A percentile compares a stretch with the other conserved stretches of the same genome.
These are phyloP conservation scores for Russula abietina DNA, from an alignment of 768 basidiomycete species.

Conservation along the genomic window DNA sequence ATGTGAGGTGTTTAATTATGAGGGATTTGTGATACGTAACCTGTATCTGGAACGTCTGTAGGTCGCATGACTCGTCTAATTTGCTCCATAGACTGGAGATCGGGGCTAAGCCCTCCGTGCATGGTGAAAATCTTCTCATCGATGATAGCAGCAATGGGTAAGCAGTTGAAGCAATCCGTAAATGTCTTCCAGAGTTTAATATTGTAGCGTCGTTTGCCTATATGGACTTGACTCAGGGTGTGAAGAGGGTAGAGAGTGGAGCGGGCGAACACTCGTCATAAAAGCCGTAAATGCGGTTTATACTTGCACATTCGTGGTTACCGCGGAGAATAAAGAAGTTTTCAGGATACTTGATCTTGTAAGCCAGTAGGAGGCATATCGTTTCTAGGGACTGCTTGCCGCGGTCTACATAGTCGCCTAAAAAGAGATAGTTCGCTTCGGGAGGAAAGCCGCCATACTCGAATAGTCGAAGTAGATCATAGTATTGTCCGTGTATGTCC, in stretches of 20 bases:
- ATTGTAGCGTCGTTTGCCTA: conserved; percentile 99
- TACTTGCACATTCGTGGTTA: conserved; percentile 98
- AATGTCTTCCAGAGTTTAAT: conserved; percentile 99
- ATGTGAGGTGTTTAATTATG: conserved; percentile 5
- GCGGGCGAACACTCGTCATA: conserved; percentile 91
- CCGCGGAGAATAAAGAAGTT: conserved; percentile 99
- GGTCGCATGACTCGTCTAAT: conserved; percentile 98
- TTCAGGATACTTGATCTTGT: conserved; percentile 99
- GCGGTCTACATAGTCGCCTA: conserved; percentile 98
- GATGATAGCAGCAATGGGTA: conserved; percentile 98
- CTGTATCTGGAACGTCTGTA: conserved; percentile 98
- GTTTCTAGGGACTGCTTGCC: conserved; percentile 99
- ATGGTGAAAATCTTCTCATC: conserved; percentile 99
- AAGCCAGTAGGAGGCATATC: conserved; percentile 97
- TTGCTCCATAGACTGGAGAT: conserved; percentile 99
- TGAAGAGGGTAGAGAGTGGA: background rate
- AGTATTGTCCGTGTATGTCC: conserved; percentile 99
- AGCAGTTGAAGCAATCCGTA: conserved; percentile 99
- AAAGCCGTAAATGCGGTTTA: conserved; percentile 99
- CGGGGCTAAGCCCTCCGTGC: conserved; percentile 96
- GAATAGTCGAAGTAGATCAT: conserved; percentile 94
- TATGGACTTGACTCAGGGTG: conserved; percentile 5
- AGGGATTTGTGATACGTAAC: conserved; percentile 35
- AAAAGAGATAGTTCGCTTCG: conserved; percentile 99
- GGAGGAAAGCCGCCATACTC: conserved; percentile 99